These are phyloP conservation scores for Angomonas ambiguus DNA, from an alignment of 208 protist genomes.

Conservation along the genomic window DNA sequence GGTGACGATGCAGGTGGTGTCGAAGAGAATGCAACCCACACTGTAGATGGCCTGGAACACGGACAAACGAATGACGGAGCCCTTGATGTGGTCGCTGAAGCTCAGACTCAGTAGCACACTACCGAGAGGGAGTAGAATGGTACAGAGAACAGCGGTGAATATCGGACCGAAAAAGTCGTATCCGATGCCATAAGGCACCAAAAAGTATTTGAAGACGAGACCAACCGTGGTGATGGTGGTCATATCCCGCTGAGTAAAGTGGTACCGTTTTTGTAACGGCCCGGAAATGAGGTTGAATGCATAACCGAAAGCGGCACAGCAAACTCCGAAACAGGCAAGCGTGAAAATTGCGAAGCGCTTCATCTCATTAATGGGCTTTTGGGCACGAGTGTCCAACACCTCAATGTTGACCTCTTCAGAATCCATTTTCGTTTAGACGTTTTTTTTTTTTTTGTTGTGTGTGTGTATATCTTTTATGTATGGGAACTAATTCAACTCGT, in stretches of 20 bases:
- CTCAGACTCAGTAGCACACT: background rate
- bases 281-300: slow-evolving; percentile 35
- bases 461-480: background rate
- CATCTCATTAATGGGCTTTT: background rate
- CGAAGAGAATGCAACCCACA: slow-evolving; percentile 20
- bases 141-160: background rate
- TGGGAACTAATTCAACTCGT: too few species aligned
- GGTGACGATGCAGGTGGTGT: slow-evolving; percentile 29
- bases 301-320: slow-evolving; percentile 18
- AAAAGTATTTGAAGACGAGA: slow-evolving; percentile 10
- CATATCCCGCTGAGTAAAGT: slow-evolving; percentile 37
- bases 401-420: background rate
- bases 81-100: slow-evolving; percentile 17
- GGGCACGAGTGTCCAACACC: background rate
- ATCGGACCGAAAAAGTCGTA: slow-evolving; percentile 9
- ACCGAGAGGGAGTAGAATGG: background rate
- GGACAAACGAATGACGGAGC: slow-evolving; percentile 12
- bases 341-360: slow-evolving; percentile 9
- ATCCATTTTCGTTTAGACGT: slow-evolving; percentile 5
- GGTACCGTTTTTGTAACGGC: slow-evolving; percentile 23
- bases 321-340: background rate
- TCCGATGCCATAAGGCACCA: background rate
- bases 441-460: slow-evolving; percentile 3
- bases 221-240: slow-evolving; percentile 32
- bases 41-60: slow-evolving; percentile 21